Base-by-base conservation (phyloP, 495 filamentous ascomycete genomes). In the Penicillium maclennaniae region DNA sequence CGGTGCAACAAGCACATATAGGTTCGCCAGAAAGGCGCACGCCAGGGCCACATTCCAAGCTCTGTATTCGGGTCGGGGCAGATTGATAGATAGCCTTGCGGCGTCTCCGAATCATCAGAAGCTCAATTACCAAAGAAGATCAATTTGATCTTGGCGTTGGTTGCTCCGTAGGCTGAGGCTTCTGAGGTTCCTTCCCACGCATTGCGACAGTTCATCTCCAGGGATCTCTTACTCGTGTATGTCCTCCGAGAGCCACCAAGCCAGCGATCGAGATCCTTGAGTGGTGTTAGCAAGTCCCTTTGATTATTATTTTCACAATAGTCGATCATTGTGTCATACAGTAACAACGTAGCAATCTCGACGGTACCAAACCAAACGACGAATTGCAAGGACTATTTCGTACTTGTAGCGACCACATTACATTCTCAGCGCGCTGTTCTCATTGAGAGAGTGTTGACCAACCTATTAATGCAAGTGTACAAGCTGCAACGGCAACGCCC, bases 101-200 rank as follows among this genome's bases (percentile, higher is more conserved):
- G 3, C 76, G 75, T 21, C 69, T 69, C 0, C 83, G 76, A 23
- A 83, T 74, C 20, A 82, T 28, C 28, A 80, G 73, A 1, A 88
- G 50, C 0, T 83, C 84, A 8, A 78, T 51, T 0, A 76, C 72
- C 53, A 86, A 70, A 78, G 54, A 85, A 87, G 28, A 84, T 77
- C 34, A 88, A 76, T 43, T 82, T 82, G 53, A 83, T 74, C 20
- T 87, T 58, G 9, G 84, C 83, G 41, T 80, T 81, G 0, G 83
- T 80, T 12, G 81, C 66, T 3, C 79, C 79, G 53, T 81, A 81
- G 5, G 76, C 81, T 19, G 76, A 74, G 0, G 69, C 72, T 3
- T 71, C 67, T 0, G 72, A 70, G 2, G 66, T 70, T 5, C 82
- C 80, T 38, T 70, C 66, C 44, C 85, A 87, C 0, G 83, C 65